Evolutionary conservation across 1,284 basidiomycete species (phyloP).

Genomic region (Cerioporus squamosus): DNA sequence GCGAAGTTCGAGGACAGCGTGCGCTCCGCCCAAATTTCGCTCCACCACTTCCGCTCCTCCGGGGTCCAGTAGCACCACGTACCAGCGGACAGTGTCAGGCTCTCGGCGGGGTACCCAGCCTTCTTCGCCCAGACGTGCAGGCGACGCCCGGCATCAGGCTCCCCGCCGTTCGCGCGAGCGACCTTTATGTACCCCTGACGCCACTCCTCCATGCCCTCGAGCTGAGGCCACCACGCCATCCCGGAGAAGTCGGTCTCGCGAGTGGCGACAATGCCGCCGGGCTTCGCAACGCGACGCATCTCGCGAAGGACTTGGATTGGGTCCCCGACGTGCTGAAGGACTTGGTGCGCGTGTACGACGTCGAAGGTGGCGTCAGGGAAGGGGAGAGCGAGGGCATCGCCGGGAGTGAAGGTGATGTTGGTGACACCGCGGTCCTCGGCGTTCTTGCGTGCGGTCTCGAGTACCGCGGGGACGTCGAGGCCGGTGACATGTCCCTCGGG

Average conservation of each 20-base stretch:
- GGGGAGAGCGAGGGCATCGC: conserved; percentile 37
- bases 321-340: conserved; percentile 47
- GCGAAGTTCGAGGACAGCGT: conserved; percentile 36
- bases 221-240: conserved; percentile 38
- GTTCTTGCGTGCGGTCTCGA: conserved; percentile 35
- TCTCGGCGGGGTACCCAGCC: conserved; percentile 33
- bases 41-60: conserved; percentile 41
- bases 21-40: conserved; percentile 40
- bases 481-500: conserved; percentile 46
- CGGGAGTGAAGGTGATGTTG: conserved; percentile 40
- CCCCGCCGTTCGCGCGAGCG: conserved; percentile 34
- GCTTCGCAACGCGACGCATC: conserved; percentile 47
- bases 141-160: conserved; percentile 35
- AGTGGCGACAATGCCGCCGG: conserved; percentile 46
- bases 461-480: conserved; percentile 39
- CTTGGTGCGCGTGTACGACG: conserved; percentile 50
- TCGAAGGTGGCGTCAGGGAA: conserved; percentile 45
- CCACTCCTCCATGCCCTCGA: conserved; percentile 32
- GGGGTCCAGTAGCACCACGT: conserved; percentile 41
- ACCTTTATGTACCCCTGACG: conserved; percentile 28
- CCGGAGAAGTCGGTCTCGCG: conserved; percentile 40
- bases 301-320: conserved; percentile 44
- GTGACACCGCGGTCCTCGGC: conserved; percentile 32
- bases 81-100: conserved; percentile 32
- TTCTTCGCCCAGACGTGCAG: conserved; percentile 35